Percentiles rank a stretch among this genome's conserved stretches.
These are phyloP conservation scores for Plasmodium inui DNA, from an alignment of 169 alveolate species.

Conservation along the genomic window DNA sequence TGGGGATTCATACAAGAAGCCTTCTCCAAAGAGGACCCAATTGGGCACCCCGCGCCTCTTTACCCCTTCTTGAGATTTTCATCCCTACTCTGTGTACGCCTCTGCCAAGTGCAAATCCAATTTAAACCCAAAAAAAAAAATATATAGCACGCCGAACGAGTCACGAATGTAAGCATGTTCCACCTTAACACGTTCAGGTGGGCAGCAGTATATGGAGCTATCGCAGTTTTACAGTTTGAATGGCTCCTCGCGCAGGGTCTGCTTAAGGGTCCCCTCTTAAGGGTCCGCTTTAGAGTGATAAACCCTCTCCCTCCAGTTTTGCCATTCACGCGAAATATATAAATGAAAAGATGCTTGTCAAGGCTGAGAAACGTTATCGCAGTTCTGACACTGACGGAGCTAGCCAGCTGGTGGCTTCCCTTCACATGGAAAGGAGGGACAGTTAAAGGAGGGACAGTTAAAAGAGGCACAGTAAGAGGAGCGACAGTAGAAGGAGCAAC, in stretches of 20 bases:
- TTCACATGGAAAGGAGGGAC: background rate
- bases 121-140: too few species aligned
- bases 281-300: background rate
- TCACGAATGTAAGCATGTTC: background rate
- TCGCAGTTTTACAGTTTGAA: background rate
- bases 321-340: background rate
- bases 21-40: background rate
- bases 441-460: background rate
- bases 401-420: background rate
- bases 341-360: constrained; percentile 51
- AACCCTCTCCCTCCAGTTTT: background rate
- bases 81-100: background rate
- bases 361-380: background rate
- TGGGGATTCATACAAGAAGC: background rate
- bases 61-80: background rate
- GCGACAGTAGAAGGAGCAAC: background rate
- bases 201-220: background rate
- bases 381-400: background rate
- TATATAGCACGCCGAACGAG: background rate
- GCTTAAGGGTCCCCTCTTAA: background rate
- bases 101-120: background rate
- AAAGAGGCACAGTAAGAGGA: background rate
- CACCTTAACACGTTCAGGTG: background rate
- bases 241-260: background rate
- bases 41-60: background rate